Evolutionary conservation across 2,329 filamentous ascomycete genomes (phyloP), one percentile per base, ranked within the genome.

Genomic region (Capronia epimyces): DNA sequence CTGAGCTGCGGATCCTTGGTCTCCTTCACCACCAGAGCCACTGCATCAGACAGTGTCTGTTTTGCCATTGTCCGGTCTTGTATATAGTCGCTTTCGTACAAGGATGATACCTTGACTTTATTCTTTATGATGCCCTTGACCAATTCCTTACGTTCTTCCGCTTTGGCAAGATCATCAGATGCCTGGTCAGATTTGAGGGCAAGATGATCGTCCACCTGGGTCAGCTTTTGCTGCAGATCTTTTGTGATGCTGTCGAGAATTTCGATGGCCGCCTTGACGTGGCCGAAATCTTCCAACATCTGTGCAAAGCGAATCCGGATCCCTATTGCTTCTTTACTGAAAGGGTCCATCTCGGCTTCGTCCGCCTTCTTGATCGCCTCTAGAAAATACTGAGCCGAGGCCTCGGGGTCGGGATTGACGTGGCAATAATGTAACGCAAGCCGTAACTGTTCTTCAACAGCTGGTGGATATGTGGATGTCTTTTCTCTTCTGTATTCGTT

Each of bases 241-340:
- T 67, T 69, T 56, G 84, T 77, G 36, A 94, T 76, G n/a, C 82
- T 79, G 67, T 95, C 87, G 25, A 96, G 71, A 3, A 95, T 82
- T 43, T 87, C 80, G 50, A 87, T 83, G 0, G 89, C 82, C 50
- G 83, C 80, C 18, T 80, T 75, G 63, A 83, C 83, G 62, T 85
- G 80, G 25, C 83, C 77, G 13, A 87, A 80, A 63, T 85, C 84
- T 68, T 96, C 88, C 56, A 95, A 76, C 76, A 95, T 82, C 8
- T 78, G 77, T 1, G 88, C 83, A 7, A 95, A 76, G 65, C 90
- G 83, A 44, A 97, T 83, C 64, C 89, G 88, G 46, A 97, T 83
- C 7, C 93, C 93, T 60, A 96, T 77, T 27, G 96, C 84, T 66
- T 96, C 90, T 61, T 96, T 87, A 3, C 87, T 90, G 66, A 90